A percentile compares a stretch with the other conserved stretches of the same genome.
Evolutionary conservation across 805 yeast species (phyloP).

Genomic region (Nakazawaea ishiwadae): DNA sequence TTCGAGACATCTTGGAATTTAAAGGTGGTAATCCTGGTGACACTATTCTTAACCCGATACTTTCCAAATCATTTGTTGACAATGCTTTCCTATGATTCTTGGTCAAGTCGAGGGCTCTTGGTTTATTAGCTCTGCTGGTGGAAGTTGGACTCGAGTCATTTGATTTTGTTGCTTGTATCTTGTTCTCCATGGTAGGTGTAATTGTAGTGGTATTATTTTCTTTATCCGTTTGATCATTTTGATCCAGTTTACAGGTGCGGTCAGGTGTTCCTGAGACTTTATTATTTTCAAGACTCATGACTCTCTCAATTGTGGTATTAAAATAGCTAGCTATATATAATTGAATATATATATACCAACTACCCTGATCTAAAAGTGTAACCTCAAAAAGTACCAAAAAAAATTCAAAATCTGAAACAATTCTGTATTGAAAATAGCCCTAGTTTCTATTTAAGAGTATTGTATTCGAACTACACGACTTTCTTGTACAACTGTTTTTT

Average conservation of each 20-base stretch:
- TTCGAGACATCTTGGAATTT: constrained; percentile 3
- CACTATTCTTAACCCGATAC: background rate
- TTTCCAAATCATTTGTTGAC: background rate
- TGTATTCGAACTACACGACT: background rate
- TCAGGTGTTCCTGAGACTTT: too few relatives aligned
- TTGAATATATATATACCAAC: too few relatives aligned
- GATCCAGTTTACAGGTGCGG: background rate
- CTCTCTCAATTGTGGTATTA: too few relatives aligned
- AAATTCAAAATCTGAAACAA: background rate
- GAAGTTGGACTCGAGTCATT: background rate
- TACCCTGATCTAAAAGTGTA: background rate
- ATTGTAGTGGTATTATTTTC: background rate
- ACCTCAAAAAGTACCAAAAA: background rate
- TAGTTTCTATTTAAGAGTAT: too few relatives aligned
- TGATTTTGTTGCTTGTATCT: too few relatives aligned
- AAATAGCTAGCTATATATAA: too few relatives aligned
- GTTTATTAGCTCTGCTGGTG: background rate
- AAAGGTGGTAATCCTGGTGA: constrained; percentile 7
- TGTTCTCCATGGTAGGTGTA: background rate
- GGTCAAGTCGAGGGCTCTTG: background rate
- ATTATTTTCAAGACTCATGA: too few relatives aligned
- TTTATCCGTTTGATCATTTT: background rate
- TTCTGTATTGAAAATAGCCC: background rate
- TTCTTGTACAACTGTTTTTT: background rate
- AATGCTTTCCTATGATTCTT: background rate